Conservation (phyloP, 139 green algal genomes). For the Chlorokybus atmophyticus region DNA sequence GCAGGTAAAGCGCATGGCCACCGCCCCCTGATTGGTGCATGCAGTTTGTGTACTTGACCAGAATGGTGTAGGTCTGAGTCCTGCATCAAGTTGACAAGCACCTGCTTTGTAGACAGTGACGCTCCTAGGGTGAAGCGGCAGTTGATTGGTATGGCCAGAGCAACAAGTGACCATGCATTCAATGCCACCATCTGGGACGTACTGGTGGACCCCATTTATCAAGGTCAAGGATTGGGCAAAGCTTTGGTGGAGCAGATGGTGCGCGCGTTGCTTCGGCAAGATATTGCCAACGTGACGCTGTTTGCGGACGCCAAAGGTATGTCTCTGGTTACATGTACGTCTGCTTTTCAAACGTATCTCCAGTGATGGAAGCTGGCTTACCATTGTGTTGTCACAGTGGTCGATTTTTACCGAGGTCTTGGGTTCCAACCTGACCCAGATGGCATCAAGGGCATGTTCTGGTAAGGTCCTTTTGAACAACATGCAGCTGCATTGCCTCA, state of each 20-base stretch:
- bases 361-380: too few relatives aligned
- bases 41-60: too few relatives aligned
- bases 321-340: neutral
- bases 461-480: too few relatives aligned
- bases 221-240: slow-evolving; percentile 76
- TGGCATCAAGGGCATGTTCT: slow-evolving; percentile 73
- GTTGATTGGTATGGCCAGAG: slow-evolving; percentile 70
- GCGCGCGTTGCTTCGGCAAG: slow-evolving; percentile 53
- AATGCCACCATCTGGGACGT: slow-evolving; percentile 98
- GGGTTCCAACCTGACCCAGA: slow-evolving; percentile 83
- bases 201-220: slow-evolving; percentile 81
- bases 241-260: slow-evolving; percentile 84
- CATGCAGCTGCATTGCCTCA: too few relatives aligned
- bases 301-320: slow-evolving; percentile 75
- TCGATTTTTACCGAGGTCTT: slow-evolving; percentile 42
- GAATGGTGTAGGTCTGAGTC: too few relatives aligned
- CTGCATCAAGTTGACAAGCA: too few relatives aligned
- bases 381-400: slow-evolving; percentile 18
- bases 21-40: too few relatives aligned
- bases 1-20: neutral
- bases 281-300: slow-evolving; percentile 94
- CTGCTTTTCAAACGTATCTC: too few relatives aligned
- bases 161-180: slow-evolving; percentile 85
- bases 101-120: too few relatives aligned
- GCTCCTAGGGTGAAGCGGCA: neutral